phyloP scores from a whole-genome alignment of 129 eudicot species.

The Pittosporum tobira region DNA sequence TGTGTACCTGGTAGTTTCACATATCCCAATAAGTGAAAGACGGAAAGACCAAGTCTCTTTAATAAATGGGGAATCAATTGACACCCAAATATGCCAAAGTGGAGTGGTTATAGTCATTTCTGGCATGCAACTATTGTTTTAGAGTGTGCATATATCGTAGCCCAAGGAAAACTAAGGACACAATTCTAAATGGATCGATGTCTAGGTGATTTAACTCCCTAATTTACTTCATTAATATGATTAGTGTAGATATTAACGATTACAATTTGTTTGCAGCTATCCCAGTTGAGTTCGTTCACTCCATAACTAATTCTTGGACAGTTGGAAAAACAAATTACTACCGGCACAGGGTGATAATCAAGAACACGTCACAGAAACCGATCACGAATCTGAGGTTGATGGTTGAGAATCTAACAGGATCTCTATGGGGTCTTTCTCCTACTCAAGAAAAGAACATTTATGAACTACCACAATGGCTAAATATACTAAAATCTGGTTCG shows the following conservation, averaged over 20 bases:
- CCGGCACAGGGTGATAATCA: slow-evolving; percentile 71
- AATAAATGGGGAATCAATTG: too few relatives aligned
- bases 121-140: too few relatives aligned
- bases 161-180: too few relatives aligned
- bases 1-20: too few relatives aligned
- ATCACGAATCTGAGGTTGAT: slow-evolving; percentile 52
- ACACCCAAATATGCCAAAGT: too few relatives aligned
- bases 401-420: slow-evolving; percentile 60
- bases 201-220: neutral
- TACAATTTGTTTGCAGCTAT: slow-evolving; percentile 22
- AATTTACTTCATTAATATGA: slow-evolving; percentile 14
- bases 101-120: too few relatives aligned
- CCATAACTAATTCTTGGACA: slow-evolving; percentile 73
- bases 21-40: too few relatives aligned
- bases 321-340: slow-evolving; percentile 50
- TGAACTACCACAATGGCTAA: slow-evolving; percentile 55
- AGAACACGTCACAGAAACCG: slow-evolving; percentile 63
- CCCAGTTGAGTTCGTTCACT: slow-evolving; percentile 63
- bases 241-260: neutral
- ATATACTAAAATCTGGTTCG: slow-evolving; percentile 51
- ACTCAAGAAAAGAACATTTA: slow-evolving; percentile 49
- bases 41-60: too few relatives aligned
- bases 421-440: slow-evolving; percentile 68
- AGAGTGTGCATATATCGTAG: too few relatives aligned
- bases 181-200: too few relatives aligned